phyloP scores from a whole-genome alignment of 345 rosid genomes.

The thale cress (Arabidopsis thaliana) region DNA sequence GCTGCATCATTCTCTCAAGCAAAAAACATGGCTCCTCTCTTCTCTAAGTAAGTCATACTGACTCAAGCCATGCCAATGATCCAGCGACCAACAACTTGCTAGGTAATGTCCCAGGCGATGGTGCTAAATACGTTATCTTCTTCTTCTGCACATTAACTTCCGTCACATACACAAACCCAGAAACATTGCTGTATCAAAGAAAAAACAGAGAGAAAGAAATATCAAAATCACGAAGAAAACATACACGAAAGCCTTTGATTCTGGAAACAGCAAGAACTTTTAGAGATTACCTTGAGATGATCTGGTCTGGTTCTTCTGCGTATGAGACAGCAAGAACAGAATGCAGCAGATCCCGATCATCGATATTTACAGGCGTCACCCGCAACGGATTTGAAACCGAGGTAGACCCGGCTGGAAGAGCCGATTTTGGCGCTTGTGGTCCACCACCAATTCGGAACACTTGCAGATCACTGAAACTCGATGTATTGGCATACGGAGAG shows the following conservation, averaged over 20 bases:
- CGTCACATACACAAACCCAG: constrained; percentile 80
- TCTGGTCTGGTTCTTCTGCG: constrained; percentile 78
- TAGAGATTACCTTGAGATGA: constrained; percentile 63
- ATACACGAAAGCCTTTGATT: constrained; percentile 7
- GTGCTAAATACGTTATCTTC: constrained; percentile 70
- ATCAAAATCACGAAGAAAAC: neutral
- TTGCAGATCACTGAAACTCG: constrained; percentile 64
- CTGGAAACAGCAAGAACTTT: neutral
- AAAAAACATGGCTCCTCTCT: constrained; percentile 16
- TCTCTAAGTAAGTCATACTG: constrained; percentile 39
- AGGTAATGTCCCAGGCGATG: constrained; percentile 71
- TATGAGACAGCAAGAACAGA: constrained; percentile 86
- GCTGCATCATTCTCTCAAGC: constrained; percentile 1
- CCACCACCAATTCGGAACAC: constrained; percentile 87
- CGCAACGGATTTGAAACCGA: constrained; percentile 64
- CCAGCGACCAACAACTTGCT: constrained; percentile 74
- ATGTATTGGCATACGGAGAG: constrained; percentile 75
- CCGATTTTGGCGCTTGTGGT: constrained; percentile 87
- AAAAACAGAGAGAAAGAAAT: neutral
- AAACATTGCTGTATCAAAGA: constrained; percentile 63
- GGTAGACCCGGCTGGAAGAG: constrained; percentile 68
- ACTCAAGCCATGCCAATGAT: constrained; percentile 80
- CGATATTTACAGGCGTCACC: constrained; percentile 62
- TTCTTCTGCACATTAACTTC: constrained; percentile 74
- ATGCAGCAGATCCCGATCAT: constrained; percentile 63